Base-by-base conservation (phyloP, 1,284 basidiomycete genomes). In the Trametes sp. region DNA sequence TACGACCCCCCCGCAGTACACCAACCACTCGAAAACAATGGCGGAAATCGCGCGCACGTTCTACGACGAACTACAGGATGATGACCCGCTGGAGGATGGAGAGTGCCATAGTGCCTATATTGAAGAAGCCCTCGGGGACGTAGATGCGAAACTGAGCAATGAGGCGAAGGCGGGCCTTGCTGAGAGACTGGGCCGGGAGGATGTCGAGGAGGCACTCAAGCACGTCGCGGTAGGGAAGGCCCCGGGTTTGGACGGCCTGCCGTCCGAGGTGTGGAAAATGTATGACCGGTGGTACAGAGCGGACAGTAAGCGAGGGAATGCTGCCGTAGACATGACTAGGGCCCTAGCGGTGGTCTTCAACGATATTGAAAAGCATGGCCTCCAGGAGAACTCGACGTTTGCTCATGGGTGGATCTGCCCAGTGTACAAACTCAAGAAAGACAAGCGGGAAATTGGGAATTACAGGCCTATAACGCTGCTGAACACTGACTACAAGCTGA, bases 161-260 rank as follows among this genome's bases (percentile, higher is more conserved):
- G 21, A 16, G 2, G 21, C 24, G 13, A 52, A 52, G 29, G 50
- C 33, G 21, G 9, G 3, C 5, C 4, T 52, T 2, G 50, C 33
- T 7, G 6, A 8, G 19, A 41, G n/a, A 8, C 38, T 41, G 7
- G 14, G 1, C 4, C 14, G 4, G 38, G 38, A 41, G 3, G 38
- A 41, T 6, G 38, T 41, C 6, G 16, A 14, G 9, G 16, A 14
- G 8, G 38, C 38, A 6, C 16, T 41, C 10, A 2, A 8, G 3
- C 7, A 19, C 16, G 38, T n/a, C 2, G 13, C 16, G 4, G 2
- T 21, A 2, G 59, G 14, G 6, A 58, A 59, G 21, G 63, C 69
- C n/a, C 33, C 23, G 14, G 31, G 31, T 35, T 28, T 29, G n/a
- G 36, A 19, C 16, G 23, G 54, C 8, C n/a, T 31, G 16, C 16